Percentiles rank a stretch among this genome's conserved stretches.
These are phyloP conservation scores for Ceratocystis lukuohia DNA, from an alignment of 2,329 filamentous ascomycete species.

Conservation along the genomic window DNA sequence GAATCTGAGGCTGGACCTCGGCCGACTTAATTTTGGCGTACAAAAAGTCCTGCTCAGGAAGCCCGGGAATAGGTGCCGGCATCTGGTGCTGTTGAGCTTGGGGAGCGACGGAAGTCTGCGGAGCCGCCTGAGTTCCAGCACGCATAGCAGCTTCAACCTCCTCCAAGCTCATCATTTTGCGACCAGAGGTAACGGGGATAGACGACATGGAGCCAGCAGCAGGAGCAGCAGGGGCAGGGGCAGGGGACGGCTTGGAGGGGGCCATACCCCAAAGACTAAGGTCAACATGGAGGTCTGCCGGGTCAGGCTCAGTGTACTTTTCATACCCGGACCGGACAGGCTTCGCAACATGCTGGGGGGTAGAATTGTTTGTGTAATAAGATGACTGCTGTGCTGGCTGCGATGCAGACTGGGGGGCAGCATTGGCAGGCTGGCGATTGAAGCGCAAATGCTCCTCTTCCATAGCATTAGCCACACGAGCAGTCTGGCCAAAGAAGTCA, in stretches of 20 bases:
- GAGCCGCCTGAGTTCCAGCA: constrained; percentile 31
- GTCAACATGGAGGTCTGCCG: constrained; percentile 82
- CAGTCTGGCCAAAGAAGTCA: constrained; percentile 90
- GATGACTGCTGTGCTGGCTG: constrained; percentile 28
- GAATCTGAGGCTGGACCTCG: constrained; percentile 25
- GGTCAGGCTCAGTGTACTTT: constrained; percentile 72
- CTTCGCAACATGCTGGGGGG: constrained; percentile 30
- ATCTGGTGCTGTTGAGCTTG: constrained; percentile 16
- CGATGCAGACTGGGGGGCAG: constrained; percentile 25
- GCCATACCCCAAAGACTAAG: constrained; percentile 82
- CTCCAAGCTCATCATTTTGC: constrained; percentile 88
- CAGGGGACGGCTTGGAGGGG: constrained; percentile 34
- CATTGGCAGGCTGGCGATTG: constrained; percentile 47
- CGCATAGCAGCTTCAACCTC: constrained; percentile 94
- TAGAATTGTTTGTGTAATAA: constrained; percentile 17
- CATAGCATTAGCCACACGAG: constrained; percentile 71
- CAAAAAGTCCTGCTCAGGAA: constrained; percentile 19
- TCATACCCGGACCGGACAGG: constrained; percentile 76
- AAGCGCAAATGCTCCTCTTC: constrained; percentile 84
- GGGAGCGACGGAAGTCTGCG: constrained; percentile 12
- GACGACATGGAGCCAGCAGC: not conserved
- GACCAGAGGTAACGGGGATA: constrained; percentile 28
- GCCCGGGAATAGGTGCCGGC: constrained; percentile 10
- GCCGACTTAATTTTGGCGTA: constrained; percentile 19
- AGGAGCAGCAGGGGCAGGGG: constrained; percentile 24